Base-by-base conservation (phyloP, 805 yeast species). In the Candida parachauliodes region DNA sequence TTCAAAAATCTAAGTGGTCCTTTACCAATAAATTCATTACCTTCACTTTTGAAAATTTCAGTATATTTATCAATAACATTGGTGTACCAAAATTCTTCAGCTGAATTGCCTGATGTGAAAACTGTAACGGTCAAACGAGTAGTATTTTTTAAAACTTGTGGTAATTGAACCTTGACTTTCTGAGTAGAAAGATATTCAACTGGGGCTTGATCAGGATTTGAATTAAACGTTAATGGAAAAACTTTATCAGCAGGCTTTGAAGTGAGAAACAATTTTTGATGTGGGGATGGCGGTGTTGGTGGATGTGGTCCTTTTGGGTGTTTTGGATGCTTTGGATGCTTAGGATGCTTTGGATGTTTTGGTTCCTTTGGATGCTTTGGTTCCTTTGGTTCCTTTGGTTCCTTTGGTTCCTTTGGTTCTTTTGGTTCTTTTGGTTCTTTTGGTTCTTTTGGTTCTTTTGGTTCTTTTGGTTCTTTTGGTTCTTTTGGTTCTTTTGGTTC, bases 61-160 rank as follows among this genome's bases (percentile, higher is more conserved):
- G 55, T 59, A 45, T 58, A 70, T 32, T 63, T 52, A 47, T 79
- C 84, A 29, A 81, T 42, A 8, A 69, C 63, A 46, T 84, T 82
- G 2, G 79, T 59, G 57, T 81, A 88, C 94, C 94, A 87, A 50
- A 84, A 83, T 55, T 88, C 95, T 58, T 87, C 96, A 24, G 73
- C 78, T 2, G 81, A 82, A 49, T 82, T 85, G 2, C 93, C 95
- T 14, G 85, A 76, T 9, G 83, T 77, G 46, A 77, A 79, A 4
- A 87, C 54, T 8, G 81, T 71, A 22, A 86, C 54, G 40, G 61
- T 63, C 32, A 79, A 77, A 41, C 79, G 68, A 2, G 87, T 77
- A 4, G 87, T 79, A 50, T 81, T 80, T 17, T 57, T 51, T 2
- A 73, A 48, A 21, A 83, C 56, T 11, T 50, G 48, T 3, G 83